Evolutionary conservation across 1,284 basidiomycete genomes (phyloP).

Genomic region (Rhodotorula sp.): DNA sequence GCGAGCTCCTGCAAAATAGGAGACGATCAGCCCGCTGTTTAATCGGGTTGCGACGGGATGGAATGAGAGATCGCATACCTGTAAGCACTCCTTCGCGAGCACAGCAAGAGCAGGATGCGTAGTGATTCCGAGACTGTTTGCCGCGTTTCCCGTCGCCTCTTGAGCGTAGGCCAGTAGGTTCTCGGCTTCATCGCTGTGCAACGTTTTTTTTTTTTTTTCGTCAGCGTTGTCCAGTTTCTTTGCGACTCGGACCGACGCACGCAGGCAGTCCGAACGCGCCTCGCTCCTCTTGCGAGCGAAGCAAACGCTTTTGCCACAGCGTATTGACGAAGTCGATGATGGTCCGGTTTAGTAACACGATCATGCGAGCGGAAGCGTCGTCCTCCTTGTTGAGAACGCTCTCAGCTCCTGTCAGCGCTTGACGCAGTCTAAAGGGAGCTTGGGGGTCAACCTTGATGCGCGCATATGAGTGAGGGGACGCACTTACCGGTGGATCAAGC

Average conservation of each 20-base stretch:
- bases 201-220: too few relatives aligned
- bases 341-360: slow-evolving; percentile 15
- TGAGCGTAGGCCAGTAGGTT: neutral
- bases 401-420: slow-evolving; percentile 15
- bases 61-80: neutral
- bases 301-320: slow-evolving; percentile 21
- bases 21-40: neutral
- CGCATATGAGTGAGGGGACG: too few relatives aligned
- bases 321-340: slow-evolving; percentile 20
- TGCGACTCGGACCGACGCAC: neutral
- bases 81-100: slow-evolving; percentile 8
- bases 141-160: neutral
- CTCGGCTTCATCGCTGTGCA: slow-evolving; percentile 13
- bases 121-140: slow-evolving; percentile 7
- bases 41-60: too few relatives aligned
- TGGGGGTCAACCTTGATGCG: too few relatives aligned
- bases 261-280: slow-evolving; percentile 4
- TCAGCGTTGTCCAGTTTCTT: too few relatives aligned
- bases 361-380: neutral
- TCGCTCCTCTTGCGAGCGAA: neutral
- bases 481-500: slow-evolving; percentile 16
- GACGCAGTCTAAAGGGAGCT: slow-evolving; percentile 17
- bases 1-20: slow-evolving; percentile 3
- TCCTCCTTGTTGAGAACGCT: slow-evolving; percentile 12
- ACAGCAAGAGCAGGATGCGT: slow-evolving; percentile 14